phyloP scores from a whole-genome alignment of 2,329 filamentous ascomycete genomes.

The Aspergillus spinulosporus region DNA sequence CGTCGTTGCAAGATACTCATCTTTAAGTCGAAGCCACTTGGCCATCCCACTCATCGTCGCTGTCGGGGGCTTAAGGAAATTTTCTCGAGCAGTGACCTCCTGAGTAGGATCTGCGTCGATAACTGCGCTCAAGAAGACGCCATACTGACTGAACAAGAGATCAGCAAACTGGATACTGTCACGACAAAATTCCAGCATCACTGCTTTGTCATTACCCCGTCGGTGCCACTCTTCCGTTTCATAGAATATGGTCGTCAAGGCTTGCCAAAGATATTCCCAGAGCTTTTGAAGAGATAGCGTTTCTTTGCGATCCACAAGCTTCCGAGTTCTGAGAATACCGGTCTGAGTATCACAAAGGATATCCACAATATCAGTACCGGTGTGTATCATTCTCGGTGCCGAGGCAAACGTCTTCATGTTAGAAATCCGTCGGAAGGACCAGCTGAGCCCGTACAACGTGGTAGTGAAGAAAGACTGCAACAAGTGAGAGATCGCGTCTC shows the following conservation, averaged over 20 bases:
- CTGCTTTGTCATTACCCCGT: slow-evolving; percentile 64
- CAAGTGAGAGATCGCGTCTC: slow-evolving; percentile 63
- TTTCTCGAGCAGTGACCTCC: slow-evolving; percentile 46
- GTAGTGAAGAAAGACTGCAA: slow-evolving; percentile 57
- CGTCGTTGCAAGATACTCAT: slow-evolving; percentile 79
- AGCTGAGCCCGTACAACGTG: slow-evolving; percentile 58
- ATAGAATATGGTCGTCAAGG: slow-evolving; percentile 75
- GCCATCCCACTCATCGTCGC: slow-evolving; percentile 68
- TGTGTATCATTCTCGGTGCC: slow-evolving; percentile 61
- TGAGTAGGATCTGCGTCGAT: slow-evolving; percentile 46
- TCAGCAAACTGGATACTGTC: slow-evolving; percentile 95
- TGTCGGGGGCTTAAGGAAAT: slow-evolving; percentile 65
- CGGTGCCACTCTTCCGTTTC: slow-evolving; percentile 83
- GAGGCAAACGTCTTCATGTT: slow-evolving; percentile 61
- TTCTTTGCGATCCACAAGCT: slow-evolving; percentile 60
- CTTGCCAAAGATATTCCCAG: slow-evolving; percentile 83
- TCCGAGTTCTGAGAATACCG: slow-evolving; percentile 60
- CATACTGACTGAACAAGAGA: slow-evolving; percentile 78
- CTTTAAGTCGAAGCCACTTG: slow-evolving; percentile 86
- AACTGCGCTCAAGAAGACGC: slow-evolving; percentile 74
- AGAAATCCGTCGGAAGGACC: slow-evolving; percentile 57
- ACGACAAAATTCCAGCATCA: slow-evolving; percentile 90
- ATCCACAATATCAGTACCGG: slow-evolving; percentile 62
- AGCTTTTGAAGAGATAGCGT: slow-evolving; percentile 68
- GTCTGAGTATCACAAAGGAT: slow-evolving; percentile 64